A percentile compares a stretch with the other conserved stretches of the same genome.
These are phyloP conservation scores for Cryoendolithus antarcticus DNA, from an alignment of 2,329 filamentous ascomycete genomes.

Conservation along the genomic window DNA sequence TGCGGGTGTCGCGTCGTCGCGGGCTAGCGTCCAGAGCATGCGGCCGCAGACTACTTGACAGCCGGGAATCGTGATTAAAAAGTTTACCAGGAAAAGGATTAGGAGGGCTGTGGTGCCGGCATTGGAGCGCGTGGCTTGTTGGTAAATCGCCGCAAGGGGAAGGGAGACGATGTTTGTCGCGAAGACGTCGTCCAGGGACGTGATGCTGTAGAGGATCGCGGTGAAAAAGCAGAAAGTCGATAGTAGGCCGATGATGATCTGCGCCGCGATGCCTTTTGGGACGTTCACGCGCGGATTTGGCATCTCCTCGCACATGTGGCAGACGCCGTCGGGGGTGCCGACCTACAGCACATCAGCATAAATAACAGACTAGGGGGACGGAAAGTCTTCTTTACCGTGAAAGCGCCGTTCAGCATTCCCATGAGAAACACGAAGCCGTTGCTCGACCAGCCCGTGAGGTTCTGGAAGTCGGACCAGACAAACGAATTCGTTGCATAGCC, in stretches of 20 bases:
- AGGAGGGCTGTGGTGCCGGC: conserved; percentile 32
- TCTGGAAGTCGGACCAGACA: conserved; percentile 32
- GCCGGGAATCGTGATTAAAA: conserved; percentile 41
- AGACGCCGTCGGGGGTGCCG: conserved; percentile 50
- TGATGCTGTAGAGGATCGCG: conserved; percentile 42
- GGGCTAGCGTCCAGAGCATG: conserved; percentile 49
- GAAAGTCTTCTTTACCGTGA: conserved; percentile 1
- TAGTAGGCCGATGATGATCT: conserved; percentile 39
- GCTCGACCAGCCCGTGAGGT: conserved; percentile 30
- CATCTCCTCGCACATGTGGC: conserved; percentile 55
- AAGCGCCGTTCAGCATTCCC: conserved; percentile 53
- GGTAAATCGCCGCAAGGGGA: conserved; percentile 56
- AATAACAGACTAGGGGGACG: no score
- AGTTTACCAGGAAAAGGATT: conserved; percentile 37
- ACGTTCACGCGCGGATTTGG: conserved; percentile 38
- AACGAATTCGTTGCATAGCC: conserved; percentile 27
- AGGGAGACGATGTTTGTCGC: conserved; percentile 28
- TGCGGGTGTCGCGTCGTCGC: conserved; percentile 45
- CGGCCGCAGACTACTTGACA: conserved; percentile 50
- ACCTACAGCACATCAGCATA: conserved; percentile 29
- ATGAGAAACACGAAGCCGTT: conserved; percentile 49
- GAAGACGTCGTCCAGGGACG: conserved; percentile 44
- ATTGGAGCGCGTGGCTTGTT: conserved; percentile 30
- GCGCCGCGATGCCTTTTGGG: conserved; percentile 41
- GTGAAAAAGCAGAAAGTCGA: conserved; percentile 36